Percentiles rank a stretch among this genome's conserved stretches.
Conservation (phyloP, 2,329 filamentous ascomycete species). For the Clarireedia hainanense region DNA sequence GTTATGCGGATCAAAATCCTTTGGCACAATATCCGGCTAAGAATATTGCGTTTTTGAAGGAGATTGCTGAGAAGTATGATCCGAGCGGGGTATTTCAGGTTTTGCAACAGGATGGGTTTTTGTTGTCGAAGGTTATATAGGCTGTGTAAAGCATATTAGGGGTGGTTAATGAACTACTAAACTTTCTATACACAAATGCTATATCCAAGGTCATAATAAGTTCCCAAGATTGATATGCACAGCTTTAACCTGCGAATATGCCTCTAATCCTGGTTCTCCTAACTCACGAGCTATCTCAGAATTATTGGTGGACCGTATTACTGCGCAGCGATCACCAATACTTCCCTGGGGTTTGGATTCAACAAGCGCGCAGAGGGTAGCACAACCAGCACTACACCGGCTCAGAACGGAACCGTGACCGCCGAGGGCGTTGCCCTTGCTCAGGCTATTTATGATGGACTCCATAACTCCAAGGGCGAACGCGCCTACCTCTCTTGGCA, state of each 20-base stretch:
- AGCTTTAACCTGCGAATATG: no score
- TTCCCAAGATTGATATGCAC: no score
- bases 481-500: slow-evolving; percentile 33
- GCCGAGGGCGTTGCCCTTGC: slow-evolving; percentile 30
- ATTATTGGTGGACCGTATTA: slow-evolving; percentile 40
- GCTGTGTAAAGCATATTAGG: no score
- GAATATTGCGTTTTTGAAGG: not conserved
- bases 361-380: not conserved
- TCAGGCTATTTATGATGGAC: slow-evolving; percentile 30
- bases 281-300: no score
- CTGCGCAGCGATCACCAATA: slow-evolving; percentile 30
- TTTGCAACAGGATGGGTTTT: not conserved
- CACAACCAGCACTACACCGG: slow-evolving; percentile 11
- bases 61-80: not conserved
- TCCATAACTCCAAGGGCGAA: slow-evolving; percentile 29
- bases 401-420: slow-evolving; percentile 18
- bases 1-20: not conserved
- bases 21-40: not conserved
- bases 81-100: not conserved
- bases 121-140: not conserved
- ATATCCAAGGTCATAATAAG: no score
- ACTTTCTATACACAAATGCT: no score
- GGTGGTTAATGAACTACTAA: no score
- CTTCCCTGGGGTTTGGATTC: not conserved
- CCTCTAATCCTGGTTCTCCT: no score